A percentile compares a stretch with the other conserved stretches of the same genome.
Evolutionary conservation across 2,329 filamentous ascomycete genomes (phyloP).

Genomic region (Dendrostoma leiphaemia): DNA sequence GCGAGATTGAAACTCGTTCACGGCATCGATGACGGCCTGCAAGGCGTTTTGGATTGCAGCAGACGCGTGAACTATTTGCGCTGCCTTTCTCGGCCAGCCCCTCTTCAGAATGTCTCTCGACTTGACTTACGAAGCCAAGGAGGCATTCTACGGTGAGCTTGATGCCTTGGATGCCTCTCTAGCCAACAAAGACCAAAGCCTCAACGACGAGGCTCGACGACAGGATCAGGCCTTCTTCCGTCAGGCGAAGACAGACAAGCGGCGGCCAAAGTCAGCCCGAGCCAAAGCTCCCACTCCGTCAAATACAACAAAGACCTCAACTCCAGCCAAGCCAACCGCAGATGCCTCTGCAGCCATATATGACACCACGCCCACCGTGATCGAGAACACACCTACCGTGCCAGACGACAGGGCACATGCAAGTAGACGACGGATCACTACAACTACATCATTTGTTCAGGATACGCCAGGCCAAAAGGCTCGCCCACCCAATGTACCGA

Average conservation of each 20-base stretch:
- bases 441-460: slow-evolving; percentile 26
- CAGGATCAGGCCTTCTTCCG: slow-evolving; percentile 26
- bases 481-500: slow-evolving; percentile 14
- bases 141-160: slow-evolving; percentile 44
- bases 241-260: neutral
- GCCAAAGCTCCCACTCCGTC: neutral
- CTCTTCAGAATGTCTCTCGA: neutral
- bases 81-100: neutral
- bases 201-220: slow-evolving; percentile 31
- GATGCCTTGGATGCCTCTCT: slow-evolving; percentile 26
- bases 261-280: neutral
- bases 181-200: slow-evolving; percentile 29
- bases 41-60: neutral
- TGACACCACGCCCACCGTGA: slow-evolving; percentile 8
- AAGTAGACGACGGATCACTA: slow-evolving; percentile 8
- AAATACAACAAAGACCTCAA: neutral
- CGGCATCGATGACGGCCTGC: neutral
- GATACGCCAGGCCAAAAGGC: slow-evolving; percentile 31
- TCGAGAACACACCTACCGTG: slow-evolving; percentile 9
- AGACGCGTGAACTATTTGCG: neutral
- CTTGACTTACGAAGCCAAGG: slow-evolving; percentile 38
- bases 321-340: neutral
- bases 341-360: neutral
- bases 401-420: neutral
- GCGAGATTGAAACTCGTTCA: neutral